A percentile compares a stretch with the other conserved stretches of the same genome.
Evolutionary conservation across 345 rosid species (phyloP).

Genomic region (Acer saccharum): DNA sequence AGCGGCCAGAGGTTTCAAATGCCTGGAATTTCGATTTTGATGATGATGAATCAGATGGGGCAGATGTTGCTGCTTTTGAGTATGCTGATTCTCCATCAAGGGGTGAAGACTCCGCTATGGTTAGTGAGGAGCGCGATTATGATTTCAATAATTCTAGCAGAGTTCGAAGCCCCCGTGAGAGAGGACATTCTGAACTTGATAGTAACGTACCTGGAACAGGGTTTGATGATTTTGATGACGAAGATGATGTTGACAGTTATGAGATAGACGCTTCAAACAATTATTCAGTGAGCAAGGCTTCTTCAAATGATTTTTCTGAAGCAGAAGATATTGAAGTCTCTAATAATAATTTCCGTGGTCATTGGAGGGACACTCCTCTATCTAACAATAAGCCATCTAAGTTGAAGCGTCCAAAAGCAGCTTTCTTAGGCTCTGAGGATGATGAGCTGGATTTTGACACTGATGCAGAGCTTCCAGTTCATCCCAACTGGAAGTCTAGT

Average conservation of each 20-base stretch:
- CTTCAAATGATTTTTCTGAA: conserved; percentile 47
- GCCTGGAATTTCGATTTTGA: conserved; percentile 99
- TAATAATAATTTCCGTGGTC: conserved; percentile 24
- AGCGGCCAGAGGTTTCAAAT: conserved; percentile 64
- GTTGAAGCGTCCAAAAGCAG: conserved; percentile 24
- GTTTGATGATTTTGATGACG: conserved; percentile 93
- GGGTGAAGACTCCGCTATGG: conserved; percentile 33
- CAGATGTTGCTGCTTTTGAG: conserved; percentile 93
- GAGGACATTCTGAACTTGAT: conserved; percentile 47
- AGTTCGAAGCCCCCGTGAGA: conserved; percentile 27
- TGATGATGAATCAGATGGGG: conserved; percentile 97
- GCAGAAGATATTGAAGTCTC: conserved; percentile 38
- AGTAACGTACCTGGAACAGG: conserved; percentile 50
- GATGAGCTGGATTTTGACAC: conserved; percentile 55
- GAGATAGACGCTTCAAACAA: conserved; percentile 62
- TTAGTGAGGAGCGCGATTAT: conserved; percentile 30
- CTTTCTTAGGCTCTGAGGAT: conserved; percentile 46
- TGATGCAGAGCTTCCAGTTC: conserved; percentile 57
- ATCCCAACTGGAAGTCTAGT: conserved; percentile 75
- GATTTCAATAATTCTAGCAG: conserved; percentile 35
- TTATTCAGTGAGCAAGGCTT: conserved; percentile 36
- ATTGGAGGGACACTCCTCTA: conserved; percentile 28
- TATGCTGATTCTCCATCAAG: conserved; percentile 63
- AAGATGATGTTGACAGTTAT: conserved; percentile 88
- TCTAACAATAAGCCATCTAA: conserved; percentile 35